Conservation (phyloP, 2,329 filamentous ascomycete species). For the Monilinia fructigena region DNA sequence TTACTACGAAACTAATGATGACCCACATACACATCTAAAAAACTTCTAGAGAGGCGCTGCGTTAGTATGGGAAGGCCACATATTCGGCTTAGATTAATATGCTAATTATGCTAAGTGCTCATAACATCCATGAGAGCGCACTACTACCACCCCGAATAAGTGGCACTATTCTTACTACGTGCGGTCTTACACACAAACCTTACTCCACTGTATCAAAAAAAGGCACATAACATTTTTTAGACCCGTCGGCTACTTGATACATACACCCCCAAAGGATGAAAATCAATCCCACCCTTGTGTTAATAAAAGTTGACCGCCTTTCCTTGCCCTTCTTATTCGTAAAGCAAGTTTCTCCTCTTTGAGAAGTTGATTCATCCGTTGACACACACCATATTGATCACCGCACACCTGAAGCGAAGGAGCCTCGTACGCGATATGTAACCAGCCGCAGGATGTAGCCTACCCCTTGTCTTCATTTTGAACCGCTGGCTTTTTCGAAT, state of each 20-base stretch:
- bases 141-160: neutral
- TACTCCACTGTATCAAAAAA: conserved; percentile 13
- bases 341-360: conserved; percentile 22
- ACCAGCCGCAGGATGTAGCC: conserved; percentile 23
- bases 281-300: conserved; percentile 22
- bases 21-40: conserved; percentile 10
- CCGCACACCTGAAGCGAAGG: conserved; percentile 29
- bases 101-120: conserved; percentile 9
- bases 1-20: conserved; percentile 5
- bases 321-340: conserved; percentile 13
- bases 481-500: conserved; percentile 32
- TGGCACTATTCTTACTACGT: conserved; percentile 2
- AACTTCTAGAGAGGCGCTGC: conserved; percentile 15
- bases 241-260: conserved; percentile 23
- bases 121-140: conserved; percentile 9
- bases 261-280: conserved; percentile 15
- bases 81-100: conserved; percentile 19
- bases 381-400: conserved; percentile 31
- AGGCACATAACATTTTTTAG: conserved; percentile 16
- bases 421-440: conserved; percentile 24
- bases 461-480: conserved; percentile 26
- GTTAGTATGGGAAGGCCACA: conserved; percentile 14
- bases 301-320: conserved; percentile 20
- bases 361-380: conserved; percentile 22
- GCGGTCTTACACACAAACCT: conserved; percentile 2